Evolutionary conservation across 768 basidiomycete species (phyloP), one percentile per base, ranked within the genome.

Genomic region (Trametes sanguinea): DNA sequence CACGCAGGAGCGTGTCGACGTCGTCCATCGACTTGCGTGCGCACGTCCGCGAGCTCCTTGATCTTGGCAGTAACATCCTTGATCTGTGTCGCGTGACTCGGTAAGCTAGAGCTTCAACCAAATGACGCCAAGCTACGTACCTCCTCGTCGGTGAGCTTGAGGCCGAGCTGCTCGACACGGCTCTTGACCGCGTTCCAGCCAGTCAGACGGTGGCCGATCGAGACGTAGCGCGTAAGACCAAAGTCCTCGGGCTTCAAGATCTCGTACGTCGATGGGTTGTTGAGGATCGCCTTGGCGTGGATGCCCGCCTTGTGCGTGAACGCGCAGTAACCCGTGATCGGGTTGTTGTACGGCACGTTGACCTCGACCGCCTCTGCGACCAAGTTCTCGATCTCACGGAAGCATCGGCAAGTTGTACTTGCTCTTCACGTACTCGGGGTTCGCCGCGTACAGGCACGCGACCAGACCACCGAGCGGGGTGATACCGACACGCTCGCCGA

Each of bases 251-350:
- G 97, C 86, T 95, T 98, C 76, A 97, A 85, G 75, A 98, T 98
- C 78, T 99, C 96, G 77, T 98, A 99, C 9, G 97, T 99, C 71
- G 91, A 93, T 2, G 97, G 97, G 83, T 99, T 99, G 81, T 98
- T 97, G 65, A 95, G 86, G 76, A 99, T 99, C 42, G 97, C 97
- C 84, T 99, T 99, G 79, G 97, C 97, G 77, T 99, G 97, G 66
- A 99, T 99, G 74, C 97, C 97, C 22, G 97, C 97, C 88, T 99
- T 98, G 88, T 98, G 97, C 30, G 97, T 99, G 81, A 99, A 99
- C 3, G 97, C 97, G 73, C 97, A 98, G 78, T 98, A 99, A 14
- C 97, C 97, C 88, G 92, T 93, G 72, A 95, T 90, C 39, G 93
- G 92, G 78, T 96, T 96, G 86, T 90, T 92, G 82, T 98, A 99